Percentiles rank a stretch among this genome's conserved stretches.
These are phyloP conservation scores for Urostyla sp. DNA, from an alignment of 73 alveolate species.

Conservation along the genomic window DNA sequence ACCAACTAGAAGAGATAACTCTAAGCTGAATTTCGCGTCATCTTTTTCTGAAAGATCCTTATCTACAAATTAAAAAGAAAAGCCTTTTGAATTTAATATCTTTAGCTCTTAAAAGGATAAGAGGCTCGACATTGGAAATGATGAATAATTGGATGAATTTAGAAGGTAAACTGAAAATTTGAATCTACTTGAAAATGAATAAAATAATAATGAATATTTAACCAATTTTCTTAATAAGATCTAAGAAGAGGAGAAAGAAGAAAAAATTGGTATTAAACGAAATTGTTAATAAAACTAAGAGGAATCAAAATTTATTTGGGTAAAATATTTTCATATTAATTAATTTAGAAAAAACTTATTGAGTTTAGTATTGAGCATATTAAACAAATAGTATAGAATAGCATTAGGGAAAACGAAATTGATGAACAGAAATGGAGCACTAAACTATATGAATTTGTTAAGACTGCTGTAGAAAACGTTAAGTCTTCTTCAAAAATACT, in stretches of 20 bases:
- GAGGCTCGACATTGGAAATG: no score
- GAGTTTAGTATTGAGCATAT: conserved; percentile 35
- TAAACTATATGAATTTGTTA: conserved; percentile 40
- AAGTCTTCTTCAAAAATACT: conserved; percentile 77
- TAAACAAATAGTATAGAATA: conserved; percentile 7
- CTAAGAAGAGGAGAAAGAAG: conserved; percentile 35
- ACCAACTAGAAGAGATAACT: neutral
- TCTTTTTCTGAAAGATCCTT: neutral
- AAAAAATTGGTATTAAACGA: neutral
- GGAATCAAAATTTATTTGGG: neutral
- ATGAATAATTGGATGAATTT: no score
- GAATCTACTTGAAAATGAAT: conserved; percentile 13
- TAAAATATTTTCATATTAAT: conserved; percentile 4
- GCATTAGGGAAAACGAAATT: neutral
- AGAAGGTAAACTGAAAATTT: neutral
- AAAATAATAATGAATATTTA: neutral
- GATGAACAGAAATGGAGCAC: conserved; percentile 49
- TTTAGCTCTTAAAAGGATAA: no score
- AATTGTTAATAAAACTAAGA: neutral
- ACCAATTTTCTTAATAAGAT: neutral
- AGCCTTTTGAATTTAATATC: no score
- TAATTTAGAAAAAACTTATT: conserved; percentile 11
- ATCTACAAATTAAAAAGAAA: neutral
- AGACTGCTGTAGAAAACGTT: conserved; percentile 69
- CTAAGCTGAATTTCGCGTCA: neutral